Percentiles rank a stretch among this genome's conserved stretches.
Evolutionary conservation across 2,329 filamentous ascomycete species (phyloP).

Genomic region (Mycosphaerella sp.): DNA sequence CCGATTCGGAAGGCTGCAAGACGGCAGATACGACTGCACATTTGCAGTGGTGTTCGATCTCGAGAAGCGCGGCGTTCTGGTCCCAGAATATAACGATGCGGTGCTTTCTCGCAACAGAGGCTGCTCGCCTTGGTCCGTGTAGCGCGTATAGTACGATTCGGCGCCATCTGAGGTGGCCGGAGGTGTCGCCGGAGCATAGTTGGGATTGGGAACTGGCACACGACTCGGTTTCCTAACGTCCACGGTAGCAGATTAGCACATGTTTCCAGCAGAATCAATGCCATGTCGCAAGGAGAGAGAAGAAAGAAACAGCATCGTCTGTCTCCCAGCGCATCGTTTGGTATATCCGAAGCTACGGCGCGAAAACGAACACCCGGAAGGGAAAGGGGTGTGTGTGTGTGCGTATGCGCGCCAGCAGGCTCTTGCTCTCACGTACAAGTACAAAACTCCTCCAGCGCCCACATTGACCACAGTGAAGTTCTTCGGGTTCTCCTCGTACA

Average conservation of each 20-base stretch:
- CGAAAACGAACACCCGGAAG: no score
- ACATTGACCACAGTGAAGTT: conserved; percentile 46
- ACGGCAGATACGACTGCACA: conserved; percentile 2
- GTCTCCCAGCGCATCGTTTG: no score
- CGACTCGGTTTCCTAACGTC: conserved; percentile 33
- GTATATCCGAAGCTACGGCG: no score
- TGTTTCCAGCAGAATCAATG: not conserved
- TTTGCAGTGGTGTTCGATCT: conserved; percentile 10
- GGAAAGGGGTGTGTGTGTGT: not conserved
- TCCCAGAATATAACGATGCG: conserved; percentile 18
- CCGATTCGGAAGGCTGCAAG: conserved; percentile 20
- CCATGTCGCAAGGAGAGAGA: not conserved
- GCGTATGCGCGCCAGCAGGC: not conserved
- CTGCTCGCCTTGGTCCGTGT: conserved; percentile 11
- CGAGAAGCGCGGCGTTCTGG: conserved; percentile 24
- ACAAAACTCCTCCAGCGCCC: conserved; percentile 42
- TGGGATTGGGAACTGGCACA: conserved; percentile 18
- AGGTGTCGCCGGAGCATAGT: conserved; percentile 27
- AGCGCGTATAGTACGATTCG: conserved; percentile 11
- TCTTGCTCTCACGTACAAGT: conserved; percentile 18
- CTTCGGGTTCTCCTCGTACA: conserved; percentile 27
- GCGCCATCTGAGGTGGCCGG: conserved; percentile 23
- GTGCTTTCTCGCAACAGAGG: conserved; percentile 19
- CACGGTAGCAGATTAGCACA: conserved; percentile 20
- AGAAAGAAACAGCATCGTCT: no score